Percentiles rank a stretch among this genome's conserved stretches.
Evolutionary conservation across 345 rosid species (phyloP).

Genomic region (Eucalyptus erythrocorys): DNA sequence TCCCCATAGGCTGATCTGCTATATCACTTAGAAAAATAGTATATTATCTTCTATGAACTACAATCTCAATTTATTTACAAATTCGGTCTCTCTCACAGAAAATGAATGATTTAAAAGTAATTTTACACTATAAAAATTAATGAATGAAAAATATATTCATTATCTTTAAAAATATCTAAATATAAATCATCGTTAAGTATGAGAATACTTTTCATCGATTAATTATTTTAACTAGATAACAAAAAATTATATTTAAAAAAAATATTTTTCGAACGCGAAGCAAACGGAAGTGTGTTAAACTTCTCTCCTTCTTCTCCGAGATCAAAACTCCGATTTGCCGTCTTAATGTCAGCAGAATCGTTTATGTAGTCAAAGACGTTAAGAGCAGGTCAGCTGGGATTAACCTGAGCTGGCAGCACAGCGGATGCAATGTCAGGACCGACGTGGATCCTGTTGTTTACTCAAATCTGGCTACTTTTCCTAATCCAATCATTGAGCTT

Average conservation of each 20-base stretch:
- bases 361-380: not conserved
- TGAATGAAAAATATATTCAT: not conserved
- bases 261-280: too few species aligned
- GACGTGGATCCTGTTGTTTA: not conserved
- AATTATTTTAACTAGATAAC: fast-evolving
- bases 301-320: not conserved
- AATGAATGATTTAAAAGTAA: too few species aligned
- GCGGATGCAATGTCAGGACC: not conserved
- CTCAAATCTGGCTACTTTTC: not conserved
- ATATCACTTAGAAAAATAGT: not conserved
- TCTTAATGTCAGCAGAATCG: not conserved
- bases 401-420: not conserved
- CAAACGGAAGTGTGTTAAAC: not conserved
- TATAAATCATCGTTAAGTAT: too few species aligned
- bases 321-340: not conserved
- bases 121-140: too few species aligned
- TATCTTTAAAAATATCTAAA: too few species aligned
- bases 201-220: too few species aligned
- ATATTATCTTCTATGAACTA: not conserved
- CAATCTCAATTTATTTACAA: not conserved
- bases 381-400: not conserved
- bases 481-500: not conserved
- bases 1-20: fast-evolving
- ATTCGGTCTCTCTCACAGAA: fast-evolving
- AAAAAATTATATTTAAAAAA: fast-evolving